Base-by-base conservation (phyloP, 2,329 filamentous ascomycete genomes). In the Aspergillus piperis region DNA sequence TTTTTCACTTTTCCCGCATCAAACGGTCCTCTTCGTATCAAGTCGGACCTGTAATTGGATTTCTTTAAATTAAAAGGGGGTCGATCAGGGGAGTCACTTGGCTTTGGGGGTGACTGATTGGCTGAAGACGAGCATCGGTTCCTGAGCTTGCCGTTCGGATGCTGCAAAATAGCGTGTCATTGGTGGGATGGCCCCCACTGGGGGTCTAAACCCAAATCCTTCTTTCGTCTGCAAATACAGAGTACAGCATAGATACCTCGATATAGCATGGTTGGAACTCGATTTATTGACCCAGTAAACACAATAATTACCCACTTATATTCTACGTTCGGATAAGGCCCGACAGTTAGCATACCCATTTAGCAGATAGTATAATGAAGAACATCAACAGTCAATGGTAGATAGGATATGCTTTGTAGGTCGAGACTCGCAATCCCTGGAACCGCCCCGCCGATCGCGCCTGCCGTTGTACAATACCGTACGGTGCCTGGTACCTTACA, bases 41-140 rank as follows among this genome's bases (percentile, higher is more conserved):
- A n/a, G 27, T 17, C 8, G 27, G 54, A 47, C 44, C 25, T 49
- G 19, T 51, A 62, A 61, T 60, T 52, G 39, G 53, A 61, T 47
- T 53, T 58, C 57, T 59, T 61, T 52, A 55, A 63, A 60, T 62
- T 60, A 66, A 66, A 65, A 67, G 62, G 64, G 66, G 64, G 58
- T 41, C 53, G 59, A 61, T 66, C 64, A 66, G 60, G 65, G 62
- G 64, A 58, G 27, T 32, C 44, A n/a, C 49, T 25, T 19, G 25
- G 3, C 13, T 32, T 19, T 11, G 8, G 3, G 8, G 3, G 6
- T 4, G 3, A 36, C 1, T 61, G n/a, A 68, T 68, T 68, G 66
- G 65, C 3, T 13, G 41, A 1, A 1, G 11, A 19, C 21, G 15
- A 32, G 13, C 15, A 58, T 59, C 39, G 62, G 66, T 65, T 57